Base-by-base conservation (phyloP, 2,329 filamentous ascomycete species). In the Fonsecaea pugnacius region DNA sequence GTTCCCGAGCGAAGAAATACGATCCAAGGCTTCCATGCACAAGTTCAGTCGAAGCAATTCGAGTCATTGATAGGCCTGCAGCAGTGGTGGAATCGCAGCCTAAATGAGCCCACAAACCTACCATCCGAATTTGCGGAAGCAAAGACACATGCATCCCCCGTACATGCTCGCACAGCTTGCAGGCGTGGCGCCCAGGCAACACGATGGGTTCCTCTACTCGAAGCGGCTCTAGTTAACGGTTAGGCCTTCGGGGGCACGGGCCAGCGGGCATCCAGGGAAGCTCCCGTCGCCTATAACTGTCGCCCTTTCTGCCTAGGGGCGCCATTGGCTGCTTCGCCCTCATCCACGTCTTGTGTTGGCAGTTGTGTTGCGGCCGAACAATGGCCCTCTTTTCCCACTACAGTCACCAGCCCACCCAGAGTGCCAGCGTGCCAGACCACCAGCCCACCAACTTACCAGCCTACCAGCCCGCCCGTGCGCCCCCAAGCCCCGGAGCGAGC, bases 301-400 rank as follows among this genome's bases (percentile, higher is more conserved):
- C 8, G 51, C 27, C 46, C 33, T 52, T 18, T 53, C 16, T 24
- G 50, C 48, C 35, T 32, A 14, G 27, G 1, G 24, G 58, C 35
- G 21, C 36, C 24, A 60, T 60, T 60, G 58, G 58, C 58, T 54
- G 58, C 58, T 60, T 60, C 36, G 35, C 38, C 8, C 50, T 60
- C 46, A 33, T 43, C 35, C 48, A 36, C 36, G 18, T 33, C n/a
- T 36, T 51, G 52, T 50, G 58, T 60, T 60, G 57, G 57, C 46
- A 48, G 46, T 38, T 54, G 58, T 40, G 33, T 32, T 53, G 52
- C 32, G 48, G 24, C 50, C 52, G 27, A 21, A 14, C 30, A 35
- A 50, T 33, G 58, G 58, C 48, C 58, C 58, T 50, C 27, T 30
- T 30, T 30, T 30, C 27, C 27, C 27, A 30, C 27, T 30, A 30